These are phyloP conservation scores for Myrica gale DNA, from an alignment of 306 rosid genomes.

Conservation along the genomic window DNA sequence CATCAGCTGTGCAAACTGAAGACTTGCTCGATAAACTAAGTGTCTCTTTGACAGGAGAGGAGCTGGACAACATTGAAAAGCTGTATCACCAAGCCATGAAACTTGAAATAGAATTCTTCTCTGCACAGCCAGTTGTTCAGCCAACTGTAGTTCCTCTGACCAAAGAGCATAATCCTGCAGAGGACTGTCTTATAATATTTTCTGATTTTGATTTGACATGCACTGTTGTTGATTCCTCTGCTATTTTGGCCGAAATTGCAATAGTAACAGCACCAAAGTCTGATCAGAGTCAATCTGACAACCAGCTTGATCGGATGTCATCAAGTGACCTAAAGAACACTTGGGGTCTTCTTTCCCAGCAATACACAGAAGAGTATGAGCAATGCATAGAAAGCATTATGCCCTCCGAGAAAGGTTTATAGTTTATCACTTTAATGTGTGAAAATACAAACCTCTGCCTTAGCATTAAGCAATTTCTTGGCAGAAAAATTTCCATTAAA, in stretches of 20 bases:
- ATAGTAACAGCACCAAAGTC: conserved; percentile 81
- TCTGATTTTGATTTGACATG: conserved; percentile 98
- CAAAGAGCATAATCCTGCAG: conserved; percentile 59
- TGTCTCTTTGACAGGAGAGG: conserved; percentile 97
- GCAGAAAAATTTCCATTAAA: not conserved
- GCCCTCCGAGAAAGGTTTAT: conserved; percentile 61
- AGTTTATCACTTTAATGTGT: conserved; percentile 10
- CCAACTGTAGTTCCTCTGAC: conserved; percentile 82
- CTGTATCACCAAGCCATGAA: conserved; percentile 95
- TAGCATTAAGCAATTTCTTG: not conserved
- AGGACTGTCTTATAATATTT: conserved; percentile 66
- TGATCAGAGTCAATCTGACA: conserved; percentile 69
- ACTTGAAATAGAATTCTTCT: conserved; percentile 83
- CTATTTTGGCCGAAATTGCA: conserved; percentile 95
- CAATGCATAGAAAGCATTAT: conserved; percentile 77
- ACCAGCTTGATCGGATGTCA: conserved; percentile 61
- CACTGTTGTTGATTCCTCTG: conserved; percentile 91
- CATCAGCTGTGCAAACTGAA: conserved; percentile 78
- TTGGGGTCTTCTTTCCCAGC: conserved; percentile 73
- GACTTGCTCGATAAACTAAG: conserved; percentile 93
- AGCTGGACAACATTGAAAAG: conserved; percentile 89
- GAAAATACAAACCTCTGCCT: not conserved
- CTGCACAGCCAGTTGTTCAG: conserved; percentile 76
- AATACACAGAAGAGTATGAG: conserved; percentile 90
- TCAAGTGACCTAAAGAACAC: conserved; percentile 79